Percentiles rank a stretch among this genome's conserved stretches.
Evolutionary conservation across 345 rosid genomes (phyloP).

Genomic region (Brassica nigra): DNA sequence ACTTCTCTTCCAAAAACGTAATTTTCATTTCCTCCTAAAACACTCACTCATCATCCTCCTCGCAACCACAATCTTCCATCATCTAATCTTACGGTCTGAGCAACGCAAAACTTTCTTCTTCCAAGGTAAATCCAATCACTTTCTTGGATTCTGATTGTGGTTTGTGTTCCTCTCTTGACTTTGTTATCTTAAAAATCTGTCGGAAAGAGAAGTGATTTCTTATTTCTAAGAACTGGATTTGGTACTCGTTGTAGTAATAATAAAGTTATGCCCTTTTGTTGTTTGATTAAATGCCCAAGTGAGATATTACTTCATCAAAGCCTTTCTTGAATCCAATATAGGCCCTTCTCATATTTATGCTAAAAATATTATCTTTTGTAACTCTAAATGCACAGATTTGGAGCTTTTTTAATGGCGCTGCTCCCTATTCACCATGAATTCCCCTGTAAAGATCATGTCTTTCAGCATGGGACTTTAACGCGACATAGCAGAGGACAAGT

Average conservation of each 20-base stretch:
- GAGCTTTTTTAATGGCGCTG: constrained; percentile 57
- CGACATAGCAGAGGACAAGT: constrained; percentile 34
- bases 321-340: not conserved
- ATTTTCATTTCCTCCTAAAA: constrained; percentile 8
- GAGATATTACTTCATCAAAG: not conserved
- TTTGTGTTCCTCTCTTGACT: not conserved
- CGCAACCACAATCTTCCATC: constrained; percentile 26
- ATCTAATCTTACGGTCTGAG: not conserved
- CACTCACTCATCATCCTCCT: constrained; percentile 28
- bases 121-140: constrained; percentile 6
- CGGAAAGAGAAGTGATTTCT: not conserved
- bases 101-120: not conserved
- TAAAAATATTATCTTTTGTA: not conserved
- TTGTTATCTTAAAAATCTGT: not conserved
- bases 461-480: constrained; percentile 20
- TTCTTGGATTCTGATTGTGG: not conserved
- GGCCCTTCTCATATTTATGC: not conserved
- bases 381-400: constrained; percentile 16
- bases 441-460: constrained; percentile 39
- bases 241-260: not conserved
- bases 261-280: constrained; percentile 8
- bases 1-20: constrained; percentile 11
- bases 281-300: constrained; percentile 30
- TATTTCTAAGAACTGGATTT: not conserved
- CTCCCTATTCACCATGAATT: constrained; percentile 52